phyloP scores from a whole-genome alignment of 73 alveolate species.

The Paramecium sexaurelia region DNA sequence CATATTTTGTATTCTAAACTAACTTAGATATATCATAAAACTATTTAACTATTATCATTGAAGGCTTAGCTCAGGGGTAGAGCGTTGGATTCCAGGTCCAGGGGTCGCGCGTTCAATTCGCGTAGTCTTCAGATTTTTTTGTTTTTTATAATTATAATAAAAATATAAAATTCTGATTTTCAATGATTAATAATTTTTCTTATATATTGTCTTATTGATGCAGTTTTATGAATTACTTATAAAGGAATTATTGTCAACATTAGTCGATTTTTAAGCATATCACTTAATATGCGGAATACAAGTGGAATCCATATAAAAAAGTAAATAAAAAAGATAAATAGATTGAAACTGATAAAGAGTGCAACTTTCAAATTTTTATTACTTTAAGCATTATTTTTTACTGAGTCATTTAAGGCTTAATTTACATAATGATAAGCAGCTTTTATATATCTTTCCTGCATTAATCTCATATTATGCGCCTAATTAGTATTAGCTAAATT shows the following conservation, averaged over 20 bases:
- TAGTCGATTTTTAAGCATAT: neutral
- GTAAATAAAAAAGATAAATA: slow-evolving; percentile 29
- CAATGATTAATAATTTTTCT: neutral
- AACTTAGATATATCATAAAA: neutral
- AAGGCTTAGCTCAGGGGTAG: slow-evolving; percentile 75
- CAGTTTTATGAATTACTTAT: slow-evolving; percentile 1
- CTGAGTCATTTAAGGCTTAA: neutral
- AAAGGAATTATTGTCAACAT: slow-evolving; percentile 25
- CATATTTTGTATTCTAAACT: slow-evolving; percentile 72
- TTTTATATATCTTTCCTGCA: neutral
- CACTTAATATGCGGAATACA: neutral
- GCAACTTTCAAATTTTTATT: slow-evolving; percentile 3
- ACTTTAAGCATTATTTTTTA: neutral
- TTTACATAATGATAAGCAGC: neutral
- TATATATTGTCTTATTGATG: slow-evolving; percentile 10
- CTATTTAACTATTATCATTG: neutral
- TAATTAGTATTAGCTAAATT: neutral
- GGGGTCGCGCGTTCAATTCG: slow-evolving; percentile 71
- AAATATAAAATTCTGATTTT: neutral
- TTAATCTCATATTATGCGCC: slow-evolving; percentile 40
- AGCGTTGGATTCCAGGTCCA: slow-evolving; percentile 75
- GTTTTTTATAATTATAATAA: neutral
- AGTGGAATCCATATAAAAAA: slow-evolving; percentile 64
- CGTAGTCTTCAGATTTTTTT: slow-evolving; percentile 69
- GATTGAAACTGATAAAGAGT: slow-evolving; percentile 45